phyloP scores from a whole-genome alignment of 202 grass and related monocot genomes.

The Elaeis oleifera region DNA sequence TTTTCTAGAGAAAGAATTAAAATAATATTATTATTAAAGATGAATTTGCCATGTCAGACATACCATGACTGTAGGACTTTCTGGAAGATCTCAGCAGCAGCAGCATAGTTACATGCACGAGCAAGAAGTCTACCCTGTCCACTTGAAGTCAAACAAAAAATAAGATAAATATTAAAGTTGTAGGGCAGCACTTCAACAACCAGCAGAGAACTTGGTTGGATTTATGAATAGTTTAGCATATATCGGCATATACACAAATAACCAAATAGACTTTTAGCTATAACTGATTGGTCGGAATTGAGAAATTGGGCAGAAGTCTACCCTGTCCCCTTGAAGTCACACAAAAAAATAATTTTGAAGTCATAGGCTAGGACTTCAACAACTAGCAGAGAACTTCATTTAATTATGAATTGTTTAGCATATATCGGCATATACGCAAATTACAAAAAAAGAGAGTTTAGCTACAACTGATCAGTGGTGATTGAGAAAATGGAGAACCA shows the following conservation, averaged over 20 bases:
- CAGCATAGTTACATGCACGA: slow-evolving; percentile 56
- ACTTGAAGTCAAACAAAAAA: slow-evolving; percentile 74
- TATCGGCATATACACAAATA: too few relatives aligned
- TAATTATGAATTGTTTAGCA: too few relatives aligned
- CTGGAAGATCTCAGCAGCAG: slow-evolving; percentile 71
- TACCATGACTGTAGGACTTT: slow-evolving; percentile 86
- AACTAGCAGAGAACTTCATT: not conserved
- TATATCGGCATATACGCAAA: too few relatives aligned
- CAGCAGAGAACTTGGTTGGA: not conserved
- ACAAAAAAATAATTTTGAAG: slow-evolving; percentile 25
- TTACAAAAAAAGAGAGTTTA: too few relatives aligned
- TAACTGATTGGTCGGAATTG: too few relatives aligned
- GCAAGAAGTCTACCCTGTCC: slow-evolving; percentile 95
- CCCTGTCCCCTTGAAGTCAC: too few relatives aligned
- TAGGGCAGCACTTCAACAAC: slow-evolving; percentile 8
- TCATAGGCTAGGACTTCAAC: slow-evolving; percentile 1
- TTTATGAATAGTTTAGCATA: slow-evolving; percentile 2
- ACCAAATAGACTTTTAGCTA: too few relatives aligned
- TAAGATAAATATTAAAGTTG: slow-evolving; percentile 30
- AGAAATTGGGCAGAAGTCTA: too few relatives aligned
- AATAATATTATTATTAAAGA: too few relatives aligned
- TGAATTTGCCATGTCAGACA: not conserved
- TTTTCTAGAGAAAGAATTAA: too few relatives aligned
- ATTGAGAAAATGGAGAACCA: too few relatives aligned
- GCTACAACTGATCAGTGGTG: too few relatives aligned